Evolutionary conservation across 2,329 filamentous ascomycete genomes (phyloP), one percentile per base, ranked within the genome.

Genomic region (Xylariomycetidae sp.): DNA sequence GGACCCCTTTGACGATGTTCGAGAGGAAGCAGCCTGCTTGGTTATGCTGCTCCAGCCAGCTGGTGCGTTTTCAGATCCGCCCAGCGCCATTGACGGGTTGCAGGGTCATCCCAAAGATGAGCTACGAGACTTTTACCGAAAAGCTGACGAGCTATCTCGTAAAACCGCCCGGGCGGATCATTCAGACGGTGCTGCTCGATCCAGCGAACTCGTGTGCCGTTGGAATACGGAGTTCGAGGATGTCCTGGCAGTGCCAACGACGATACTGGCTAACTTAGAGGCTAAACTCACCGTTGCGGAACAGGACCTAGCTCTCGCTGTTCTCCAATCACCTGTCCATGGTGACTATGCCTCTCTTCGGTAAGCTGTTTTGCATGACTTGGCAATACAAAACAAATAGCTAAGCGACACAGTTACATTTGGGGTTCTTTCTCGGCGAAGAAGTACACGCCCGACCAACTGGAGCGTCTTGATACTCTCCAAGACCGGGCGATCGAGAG

Each of bases 1-100:
- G 52, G 85, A 98, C 49, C 86, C 90, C 0, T 98, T 94, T 50
- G 92, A 96, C 37, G 92, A 98, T 57, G 84, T 96, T 4, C 74
- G 90, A 45, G 76, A 73, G 26, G 59, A 63, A 23, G 70, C 77
- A 3, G 63, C 68, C 0, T 58, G 57, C 2, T 61, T 79, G 2
- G 47, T 84, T 18, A 66, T 64, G 32, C 48, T 74, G n/a, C 64
- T 74, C 25, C 59, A 65, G 2, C 58, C 63, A 16, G 47, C 54
- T 12, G 53, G 59, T 16, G 64, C 53, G 14, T 38, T 43, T 23
- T 44, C 31, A 28, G 43, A 17, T 15, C 42, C 31, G 38, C 37
- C 25, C 24, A 14, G 10, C 19, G 25, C 19, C 14, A 44, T 29
- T 14, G 32, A 12, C 19, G 29, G 31, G 19, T 22, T 30, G 46